phyloP scores from a whole-genome alignment of 192 early-diverging fungal species.

The Coemansia asiatica region DNA sequence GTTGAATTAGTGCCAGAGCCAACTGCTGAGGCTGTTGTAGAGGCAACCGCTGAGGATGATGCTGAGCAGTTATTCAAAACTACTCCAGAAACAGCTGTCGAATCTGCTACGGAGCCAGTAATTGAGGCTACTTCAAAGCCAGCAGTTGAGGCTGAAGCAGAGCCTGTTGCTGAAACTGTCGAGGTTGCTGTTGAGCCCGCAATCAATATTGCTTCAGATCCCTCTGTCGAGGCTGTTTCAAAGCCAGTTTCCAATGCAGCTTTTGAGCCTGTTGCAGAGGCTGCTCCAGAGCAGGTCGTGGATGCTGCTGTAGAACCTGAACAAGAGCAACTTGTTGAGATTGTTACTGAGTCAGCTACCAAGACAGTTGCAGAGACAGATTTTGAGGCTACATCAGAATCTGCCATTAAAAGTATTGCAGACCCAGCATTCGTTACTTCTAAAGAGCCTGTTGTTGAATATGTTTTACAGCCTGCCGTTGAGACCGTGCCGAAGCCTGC shows the following conservation, averaged over 20 bases:
- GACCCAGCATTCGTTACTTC: neutral
- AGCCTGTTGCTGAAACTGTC: neutral
- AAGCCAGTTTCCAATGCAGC: too few species aligned
- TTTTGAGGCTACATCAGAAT: neutral
- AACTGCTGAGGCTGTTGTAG: constrained; percentile 8
- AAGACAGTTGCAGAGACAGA: neutral
- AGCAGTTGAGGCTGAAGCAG: neutral
- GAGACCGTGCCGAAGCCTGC: neutral
- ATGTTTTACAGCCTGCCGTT: neutral
- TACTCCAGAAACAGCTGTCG: neutral
- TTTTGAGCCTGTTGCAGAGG: too few species aligned
- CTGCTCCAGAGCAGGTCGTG: too few species aligned
- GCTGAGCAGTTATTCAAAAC: neutral
- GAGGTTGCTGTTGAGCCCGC: neutral
- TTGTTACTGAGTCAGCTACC: neutral
- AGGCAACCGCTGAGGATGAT: neutral
- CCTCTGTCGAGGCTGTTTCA: too few species aligned
- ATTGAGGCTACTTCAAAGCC: neutral
- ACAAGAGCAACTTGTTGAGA: too few species aligned
- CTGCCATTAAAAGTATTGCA: constrained; percentile 6
- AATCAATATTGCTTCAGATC: neutral
- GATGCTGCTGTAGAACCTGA: neutral
- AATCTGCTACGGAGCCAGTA: neutral
- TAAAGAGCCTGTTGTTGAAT: neutral
- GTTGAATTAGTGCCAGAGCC: too few species aligned